A percentile compares a stretch with the other conserved stretches of the same genome.
These are phyloP conservation scores for Fusarium oligoseptatum DNA, from an alignment of 2,329 filamentous ascomycete genomes.

Conservation along the genomic window DNA sequence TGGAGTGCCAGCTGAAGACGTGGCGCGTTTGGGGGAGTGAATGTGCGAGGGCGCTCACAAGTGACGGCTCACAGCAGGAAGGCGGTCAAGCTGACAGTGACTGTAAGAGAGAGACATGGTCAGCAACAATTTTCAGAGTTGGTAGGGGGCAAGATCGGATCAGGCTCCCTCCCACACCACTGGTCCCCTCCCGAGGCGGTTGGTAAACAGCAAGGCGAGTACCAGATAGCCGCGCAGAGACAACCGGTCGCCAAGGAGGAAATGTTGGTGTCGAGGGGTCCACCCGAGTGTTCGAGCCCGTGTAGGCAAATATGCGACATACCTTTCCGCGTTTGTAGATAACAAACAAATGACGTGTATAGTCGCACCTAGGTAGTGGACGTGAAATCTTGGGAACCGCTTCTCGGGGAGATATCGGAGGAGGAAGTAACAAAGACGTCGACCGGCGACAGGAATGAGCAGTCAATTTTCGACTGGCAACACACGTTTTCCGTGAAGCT, in stretches of 20 bases:
- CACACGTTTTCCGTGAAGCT: conserved; percentile 19
- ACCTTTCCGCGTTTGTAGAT: conserved; percentile 39
- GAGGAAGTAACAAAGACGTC: conserved; percentile 36
- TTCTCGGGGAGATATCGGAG: conserved; percentile 25
- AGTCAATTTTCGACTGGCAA: conserved; percentile 25
- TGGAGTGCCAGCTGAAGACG: conserved; percentile 32
- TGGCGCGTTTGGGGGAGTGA: conserved; percentile 39
- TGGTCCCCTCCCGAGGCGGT: conserved; percentile 9
- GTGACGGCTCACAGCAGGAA: conserved; percentile 42
- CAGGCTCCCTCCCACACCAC: conserved; percentile 8
- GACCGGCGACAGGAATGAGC: conserved; percentile 44
- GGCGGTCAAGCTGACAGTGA: conserved; percentile 42
- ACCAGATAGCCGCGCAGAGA: conserved; percentile 13
- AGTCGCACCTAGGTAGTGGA: conserved; percentile 30
- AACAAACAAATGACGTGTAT: conserved; percentile 43
- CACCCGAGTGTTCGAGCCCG: conserved; percentile 19
- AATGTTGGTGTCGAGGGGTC: conserved; percentile 20
- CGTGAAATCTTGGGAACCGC: conserved; percentile 28
- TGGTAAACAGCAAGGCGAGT: conserved; percentile 21
- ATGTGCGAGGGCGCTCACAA: conserved; percentile 39
- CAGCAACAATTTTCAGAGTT: conserved; percentile 22
- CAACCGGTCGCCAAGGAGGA: conserved; percentile 15
- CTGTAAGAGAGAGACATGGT: conserved; percentile 36
- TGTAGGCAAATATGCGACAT: conserved; percentile 33
- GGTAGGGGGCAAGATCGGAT: conserved; percentile 8